phyloP scores from a whole-genome alignment of 768 basidiomycete species.

The Strobilomyces dryophilus region DNA sequence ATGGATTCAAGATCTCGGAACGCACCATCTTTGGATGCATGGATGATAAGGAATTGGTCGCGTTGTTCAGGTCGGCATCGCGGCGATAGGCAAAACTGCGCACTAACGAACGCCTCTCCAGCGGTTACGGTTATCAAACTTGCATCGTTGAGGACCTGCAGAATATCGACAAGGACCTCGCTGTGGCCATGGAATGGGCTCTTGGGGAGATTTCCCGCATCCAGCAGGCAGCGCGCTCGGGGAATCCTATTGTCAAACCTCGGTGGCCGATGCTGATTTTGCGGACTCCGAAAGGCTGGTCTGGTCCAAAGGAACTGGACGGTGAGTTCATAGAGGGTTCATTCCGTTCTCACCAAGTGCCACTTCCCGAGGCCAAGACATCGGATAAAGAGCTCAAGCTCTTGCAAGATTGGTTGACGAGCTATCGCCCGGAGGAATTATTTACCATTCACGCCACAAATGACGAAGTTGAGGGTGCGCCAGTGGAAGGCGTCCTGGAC shows the following conservation, averaged over 20 bases:
- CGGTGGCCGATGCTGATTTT: conserved; percentile 87
- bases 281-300: conserved; percentile 80
- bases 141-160: conserved; percentile 69
- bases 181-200: conserved; percentile 81
- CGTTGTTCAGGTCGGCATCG: conserved; percentile 59
- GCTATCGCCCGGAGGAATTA: conserved; percentile 65
- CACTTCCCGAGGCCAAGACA: conserved; percentile 68
- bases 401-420: conserved; percentile 69
- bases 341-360: conserved; percentile 87
- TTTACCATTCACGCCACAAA: conserved; percentile 36
- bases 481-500: conserved; percentile 49
- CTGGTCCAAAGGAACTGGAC: conserved; percentile 60
- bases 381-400: conserved; percentile 56
- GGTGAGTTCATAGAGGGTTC: conserved; percentile 79
- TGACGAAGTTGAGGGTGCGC: conserved; percentile 39
- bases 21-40: conserved; percentile 87
- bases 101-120: conserved; percentile 18
- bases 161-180: conserved; percentile 74
- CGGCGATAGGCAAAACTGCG: not conserved
- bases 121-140: conserved; percentile 84
- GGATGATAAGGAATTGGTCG: conserved; percentile 79
- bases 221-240: conserved; percentile 74
- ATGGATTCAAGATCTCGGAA: conserved; percentile 89
- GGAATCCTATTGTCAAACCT: conserved; percentile 80
- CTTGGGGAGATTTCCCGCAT: conserved; percentile 68